Conservation (phyloP, 495 filamentous ascomycete genomes). For the Aspergillus funiculosus region DNA sequence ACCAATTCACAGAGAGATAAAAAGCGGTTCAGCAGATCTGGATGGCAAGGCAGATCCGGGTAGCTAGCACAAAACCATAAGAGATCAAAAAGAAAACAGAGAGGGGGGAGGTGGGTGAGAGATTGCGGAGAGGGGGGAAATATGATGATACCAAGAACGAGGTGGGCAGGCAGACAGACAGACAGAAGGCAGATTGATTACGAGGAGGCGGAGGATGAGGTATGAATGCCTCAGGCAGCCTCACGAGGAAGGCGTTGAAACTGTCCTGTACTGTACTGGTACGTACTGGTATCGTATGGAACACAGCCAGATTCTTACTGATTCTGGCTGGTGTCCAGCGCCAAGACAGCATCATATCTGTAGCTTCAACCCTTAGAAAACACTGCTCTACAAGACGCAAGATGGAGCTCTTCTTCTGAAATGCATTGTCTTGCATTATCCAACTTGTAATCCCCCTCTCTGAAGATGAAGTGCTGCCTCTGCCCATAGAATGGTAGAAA, state of each 20-base stretch:
- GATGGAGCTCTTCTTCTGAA: too few species aligned
- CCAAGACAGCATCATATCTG: too few species aligned
- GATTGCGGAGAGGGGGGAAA: not conserved
- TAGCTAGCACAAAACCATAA: constrained; percentile 7
- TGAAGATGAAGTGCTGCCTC: not conserved
- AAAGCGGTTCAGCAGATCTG: not conserved
- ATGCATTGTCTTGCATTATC: not conserved
- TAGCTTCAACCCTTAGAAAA: too few species aligned
- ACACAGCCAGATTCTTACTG: too few species aligned
- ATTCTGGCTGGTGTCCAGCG: too few species aligned
- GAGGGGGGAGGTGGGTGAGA: constrained; percentile 6
- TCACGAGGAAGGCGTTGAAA: too few species aligned
- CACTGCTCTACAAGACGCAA: too few species aligned
- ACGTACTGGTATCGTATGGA: constrained; percentile 1
- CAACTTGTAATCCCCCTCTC: not conserved
- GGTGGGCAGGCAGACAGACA: constrained; percentile 12
- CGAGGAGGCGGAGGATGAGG: constrained; percentile 10
- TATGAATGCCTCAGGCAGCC: constrained; percentile 1
- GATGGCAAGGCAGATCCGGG: constrained; percentile 4
- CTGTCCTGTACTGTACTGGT: too few species aligned
- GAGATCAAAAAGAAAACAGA: constrained; percentile 5
- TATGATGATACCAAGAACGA: constrained; percentile 4
- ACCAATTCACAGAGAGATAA: constrained; percentile 5
- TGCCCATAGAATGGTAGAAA: not conserved
- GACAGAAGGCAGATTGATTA: too few species aligned